Percentiles rank a stretch among this genome's conserved stretches.
phyloP scores from a whole-genome alignment of 192 early-diverging fungal species.

The Jimgerdemannia flammicorona region DNA sequence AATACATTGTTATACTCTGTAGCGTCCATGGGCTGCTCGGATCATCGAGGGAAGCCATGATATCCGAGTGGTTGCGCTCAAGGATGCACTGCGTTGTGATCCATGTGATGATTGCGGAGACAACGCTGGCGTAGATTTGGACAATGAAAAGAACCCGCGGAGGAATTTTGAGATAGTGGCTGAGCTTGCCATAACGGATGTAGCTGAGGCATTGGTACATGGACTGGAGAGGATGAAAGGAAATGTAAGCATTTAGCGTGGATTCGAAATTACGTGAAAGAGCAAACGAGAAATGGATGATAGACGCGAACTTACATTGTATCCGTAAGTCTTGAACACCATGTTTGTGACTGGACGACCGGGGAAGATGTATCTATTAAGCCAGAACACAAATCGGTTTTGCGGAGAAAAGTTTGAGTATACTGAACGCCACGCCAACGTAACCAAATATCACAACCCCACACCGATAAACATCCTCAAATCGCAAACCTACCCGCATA shows the following conservation, averaged over 20 bases:
- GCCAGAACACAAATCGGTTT: background rate
- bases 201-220: conserved; percentile 56
- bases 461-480: background rate
- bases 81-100: background rate
- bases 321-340: conserved; percentile 11
- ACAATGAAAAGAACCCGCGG: conserved; percentile 59
- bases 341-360: background rate
- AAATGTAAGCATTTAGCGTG: too few relatives aligned
- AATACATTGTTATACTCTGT: background rate
- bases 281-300: too few relatives aligned
- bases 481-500: too few relatives aligned
- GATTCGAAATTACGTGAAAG: too few relatives aligned
- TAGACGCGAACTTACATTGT: background rate
- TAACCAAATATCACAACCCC: background rate
- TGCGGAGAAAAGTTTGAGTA: background rate
- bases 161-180: conserved; percentile 30
- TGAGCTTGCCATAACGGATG: conserved; percentile 52
- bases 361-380: background rate
- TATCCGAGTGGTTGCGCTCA: background rate
- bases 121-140: conserved; percentile 53
- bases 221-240: background rate
- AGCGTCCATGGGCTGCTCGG: background rate
- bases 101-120: conserved; percentile 32
- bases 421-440: background rate
- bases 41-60: background rate